A percentile compares a stretch with the other conserved stretches of the same genome.
Evolutionary conservation across 2,329 filamentous ascomycete genomes (phyloP).

Genomic region (Didymella pinodella): DNA sequence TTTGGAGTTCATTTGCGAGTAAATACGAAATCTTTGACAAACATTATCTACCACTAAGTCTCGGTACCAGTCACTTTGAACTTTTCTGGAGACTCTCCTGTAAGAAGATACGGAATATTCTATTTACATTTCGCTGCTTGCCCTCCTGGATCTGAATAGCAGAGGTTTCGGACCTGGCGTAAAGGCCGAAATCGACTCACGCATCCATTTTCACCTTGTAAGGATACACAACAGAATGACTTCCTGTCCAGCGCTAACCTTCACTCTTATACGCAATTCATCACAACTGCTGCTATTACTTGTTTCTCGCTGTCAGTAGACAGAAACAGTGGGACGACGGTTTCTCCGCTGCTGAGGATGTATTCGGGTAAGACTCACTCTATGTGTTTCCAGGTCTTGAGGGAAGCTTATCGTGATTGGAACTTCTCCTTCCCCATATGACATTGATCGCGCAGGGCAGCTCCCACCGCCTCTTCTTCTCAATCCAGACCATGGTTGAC

Average conservation of each 20-base stretch:
- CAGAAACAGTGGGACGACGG: not conserved
- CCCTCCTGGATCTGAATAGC: no score
- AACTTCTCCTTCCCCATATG: not conserved
- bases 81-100: no score
- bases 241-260: not conserved
- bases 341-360: not conserved
- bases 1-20: conserved; percentile 31
- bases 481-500: not conserved
- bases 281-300: not conserved
- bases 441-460: not conserved
- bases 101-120: no score
- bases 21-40: conserved; percentile 29
- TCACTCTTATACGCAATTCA: not conserved
- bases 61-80: not conserved
- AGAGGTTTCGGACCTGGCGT: no score
- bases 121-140: no score
- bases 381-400: no score
- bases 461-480: not conserved
- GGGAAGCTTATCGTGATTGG: not conserved
- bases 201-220: not conserved
- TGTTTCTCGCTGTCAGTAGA: not conserved
- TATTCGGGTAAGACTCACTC: not conserved
- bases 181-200: not conserved
- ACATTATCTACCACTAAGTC: not conserved
- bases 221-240: not conserved